These are phyloP conservation scores for Sclerospora graminicola DNA, from an alignment of 352 stramenopile species.

Conservation along the genomic window DNA sequence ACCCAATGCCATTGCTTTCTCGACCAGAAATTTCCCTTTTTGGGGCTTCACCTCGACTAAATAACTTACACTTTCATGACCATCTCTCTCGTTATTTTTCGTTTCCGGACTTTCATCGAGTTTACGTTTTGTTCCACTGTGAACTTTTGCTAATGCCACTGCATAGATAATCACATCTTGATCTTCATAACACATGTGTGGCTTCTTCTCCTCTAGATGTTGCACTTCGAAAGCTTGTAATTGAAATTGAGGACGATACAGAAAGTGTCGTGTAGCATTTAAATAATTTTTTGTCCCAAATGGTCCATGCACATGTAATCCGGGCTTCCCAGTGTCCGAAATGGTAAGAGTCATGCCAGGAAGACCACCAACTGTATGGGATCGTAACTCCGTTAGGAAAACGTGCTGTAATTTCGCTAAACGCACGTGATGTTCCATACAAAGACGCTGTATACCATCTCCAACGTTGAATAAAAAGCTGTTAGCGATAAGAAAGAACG, in stretches of 20 bases:
- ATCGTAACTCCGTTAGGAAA: conserved; percentile 75
- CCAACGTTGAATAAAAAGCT: conserved; percentile 88
- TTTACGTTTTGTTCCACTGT: conserved; percentile 46
- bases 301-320: conserved; percentile 62
- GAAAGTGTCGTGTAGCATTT: conserved; percentile 76
- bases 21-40: conserved; percentile 71
- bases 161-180: conserved; percentile 45
- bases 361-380: conserved; percentile 73
- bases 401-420: conserved; percentile 75
- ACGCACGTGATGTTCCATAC: conserved; percentile 87
- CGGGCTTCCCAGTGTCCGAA: conserved; percentile 76
- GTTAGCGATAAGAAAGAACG: not conserved
- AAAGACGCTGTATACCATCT: conserved; percentile 84
- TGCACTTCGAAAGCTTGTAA: conserved; percentile 34
- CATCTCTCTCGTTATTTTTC: conserved; percentile 2
- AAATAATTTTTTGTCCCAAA: conserved; percentile 55
- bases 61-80: conserved; percentile 52
- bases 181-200: conserved; percentile 33
- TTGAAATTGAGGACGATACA: conserved; percentile 51
- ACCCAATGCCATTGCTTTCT: conserved; percentile 50
- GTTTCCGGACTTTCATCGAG: conserved; percentile 21
- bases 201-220: not conserved
- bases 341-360: conserved; percentile 85
- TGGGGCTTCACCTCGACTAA: conserved; percentile 62
- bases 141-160: conserved; percentile 23